Conservation (phyloP, 1,284 basidiomycete genomes). For the Sanghuangporus sanghuang region DNA sequence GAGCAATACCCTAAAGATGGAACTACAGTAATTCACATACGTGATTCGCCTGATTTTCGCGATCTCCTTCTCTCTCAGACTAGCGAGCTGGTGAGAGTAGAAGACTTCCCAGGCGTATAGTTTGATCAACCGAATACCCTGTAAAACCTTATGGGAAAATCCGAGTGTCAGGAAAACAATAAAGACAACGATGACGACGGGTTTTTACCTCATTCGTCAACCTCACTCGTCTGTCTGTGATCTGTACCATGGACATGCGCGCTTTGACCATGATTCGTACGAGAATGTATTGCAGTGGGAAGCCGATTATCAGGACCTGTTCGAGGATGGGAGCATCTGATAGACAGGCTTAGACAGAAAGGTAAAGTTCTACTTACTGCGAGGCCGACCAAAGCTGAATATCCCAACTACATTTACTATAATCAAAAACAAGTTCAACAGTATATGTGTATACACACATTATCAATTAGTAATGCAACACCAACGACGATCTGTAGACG, state of each 20-base stretch:
- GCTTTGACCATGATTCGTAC: conserved; percentile 62
- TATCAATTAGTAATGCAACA: conserved; percentile 58
- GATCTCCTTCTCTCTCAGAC: conserved; percentile 49
- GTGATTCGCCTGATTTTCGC: conserved; percentile 41
- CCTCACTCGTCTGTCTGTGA: conserved; percentile 70
- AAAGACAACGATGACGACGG: background rate
- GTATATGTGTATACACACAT: conserved; percentile 31
- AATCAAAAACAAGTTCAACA: background rate
- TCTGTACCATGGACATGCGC: conserved; percentile 59
- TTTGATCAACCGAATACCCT: conserved; percentile 60
- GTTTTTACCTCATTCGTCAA: conserved; percentile 52
- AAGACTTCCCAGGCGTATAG: conserved; percentile 60
- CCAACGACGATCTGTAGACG: conserved; percentile 50
- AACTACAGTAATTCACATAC: conserved; percentile 32
- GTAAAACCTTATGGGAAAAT: conserved; percentile 39
- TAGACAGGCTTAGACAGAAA: background rate
- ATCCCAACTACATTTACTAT: conserved; percentile 46
- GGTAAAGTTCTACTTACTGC: conserved; percentile 38
- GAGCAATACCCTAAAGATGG: background rate
- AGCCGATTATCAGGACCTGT: conserved; percentile 49
- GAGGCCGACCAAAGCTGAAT: conserved; percentile 67
- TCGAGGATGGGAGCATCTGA: background rate
- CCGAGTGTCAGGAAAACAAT: background rate
- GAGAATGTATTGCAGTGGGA: conserved; percentile 60
- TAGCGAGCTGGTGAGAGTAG: conserved; percentile 49